Base-by-base conservation (phyloP, 2,329 filamentous ascomycete species). In the Coleophoma crateriformis region DNA sequence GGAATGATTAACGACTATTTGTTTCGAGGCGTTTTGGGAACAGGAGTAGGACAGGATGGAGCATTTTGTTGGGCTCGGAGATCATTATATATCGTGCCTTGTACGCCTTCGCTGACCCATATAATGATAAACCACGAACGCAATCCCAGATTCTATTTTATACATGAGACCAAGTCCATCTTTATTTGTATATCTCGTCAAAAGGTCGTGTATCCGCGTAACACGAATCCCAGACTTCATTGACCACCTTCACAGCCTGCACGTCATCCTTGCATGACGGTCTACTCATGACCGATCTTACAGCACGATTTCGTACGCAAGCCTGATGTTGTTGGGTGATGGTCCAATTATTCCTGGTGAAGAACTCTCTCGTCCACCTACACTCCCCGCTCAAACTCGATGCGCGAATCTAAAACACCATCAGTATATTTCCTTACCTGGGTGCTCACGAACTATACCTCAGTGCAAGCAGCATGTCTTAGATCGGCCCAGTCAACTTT, bases 201-300 rank as follows among this genome's bases (percentile, higher is more conserved):
- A 99, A 99, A 2, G 94, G 94, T 63, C 94, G 77, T 4, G 92
- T 97, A 69, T 99, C 94, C 46, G 81, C 75, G 67, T 95, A 99
- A 68, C 94, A 99, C 61, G 90, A 96, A 59, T 96, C 91, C 90
- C 92, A 99, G n/a, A 99, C 94, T 69, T 95, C 86, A 69, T 97
- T 94, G 50, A 99, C 90, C 22, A 95, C 84, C 71, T 87, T 89
- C 46, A 82, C 80, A 4, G 94, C 94, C 58, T 97, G 88, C 13
- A 84, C 83, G 61, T 95, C 85, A 68, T 95, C 88, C 67, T 88
- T 88, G 65, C 91, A 94, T 43, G 78, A 77, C 14, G 90, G 90
- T 53, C 94, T 77, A 33, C 81, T 84, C 72, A 83, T 79, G 59
- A 99, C 82, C 19, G 88, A 95, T 58, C 87, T 71, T 33, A 90